Evolutionary conservation across 2,329 filamentous ascomycete species (phyloP).

Genomic region (Cladobotryum protrusum): DNA sequence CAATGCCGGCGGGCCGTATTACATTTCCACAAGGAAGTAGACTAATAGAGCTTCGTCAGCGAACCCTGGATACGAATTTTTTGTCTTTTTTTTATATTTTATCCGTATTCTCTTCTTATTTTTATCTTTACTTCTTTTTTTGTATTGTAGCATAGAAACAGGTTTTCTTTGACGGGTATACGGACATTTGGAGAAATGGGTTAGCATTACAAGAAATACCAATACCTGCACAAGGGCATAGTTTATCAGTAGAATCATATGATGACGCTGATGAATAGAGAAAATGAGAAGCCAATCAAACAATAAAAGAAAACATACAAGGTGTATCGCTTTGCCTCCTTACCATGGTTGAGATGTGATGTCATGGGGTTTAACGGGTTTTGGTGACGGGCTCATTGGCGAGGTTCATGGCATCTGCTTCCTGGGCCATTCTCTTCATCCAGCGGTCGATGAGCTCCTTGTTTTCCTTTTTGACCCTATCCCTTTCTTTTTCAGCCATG

Average conservation of each 20-base stretch:
- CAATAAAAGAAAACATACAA: too few species aligned
- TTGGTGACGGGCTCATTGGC: slow-evolving; percentile 44
- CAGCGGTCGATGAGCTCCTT: slow-evolving; percentile 83
- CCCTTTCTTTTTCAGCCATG: slow-evolving; percentile 69
- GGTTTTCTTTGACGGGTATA: neutral
- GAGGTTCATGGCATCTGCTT: slow-evolving; percentile 81
- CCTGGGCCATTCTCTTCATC: slow-evolving; percentile 81
- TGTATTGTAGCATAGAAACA: slow-evolving; percentile 11
- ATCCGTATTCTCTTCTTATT: too few species aligned
- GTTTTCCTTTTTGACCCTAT: slow-evolving; percentile 74
- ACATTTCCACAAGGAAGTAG: slow-evolving; percentile 73
- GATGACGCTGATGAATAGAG: neutral
- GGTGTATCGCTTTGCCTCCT: neutral
- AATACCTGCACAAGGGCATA: slow-evolving; percentile 3
- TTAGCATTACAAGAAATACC: slow-evolving; percentile 3
- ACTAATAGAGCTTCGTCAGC: slow-evolving; percentile 27
- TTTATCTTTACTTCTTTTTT: neutral
- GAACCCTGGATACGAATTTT: slow-evolving; percentile 10
- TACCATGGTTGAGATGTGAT: neutral
- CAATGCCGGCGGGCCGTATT: slow-evolving; percentile 75
- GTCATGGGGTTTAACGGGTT: slow-evolving; percentile 15
- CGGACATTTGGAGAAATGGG: slow-evolving; percentile 3
- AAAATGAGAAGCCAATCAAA: neutral
- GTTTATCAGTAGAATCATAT: slow-evolving; percentile 1
- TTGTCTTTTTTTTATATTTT: too few species aligned